Evolutionary conservation across 495 filamentous ascomycete species (phyloP).

Genomic region (Tuber melanosporum): DNA sequence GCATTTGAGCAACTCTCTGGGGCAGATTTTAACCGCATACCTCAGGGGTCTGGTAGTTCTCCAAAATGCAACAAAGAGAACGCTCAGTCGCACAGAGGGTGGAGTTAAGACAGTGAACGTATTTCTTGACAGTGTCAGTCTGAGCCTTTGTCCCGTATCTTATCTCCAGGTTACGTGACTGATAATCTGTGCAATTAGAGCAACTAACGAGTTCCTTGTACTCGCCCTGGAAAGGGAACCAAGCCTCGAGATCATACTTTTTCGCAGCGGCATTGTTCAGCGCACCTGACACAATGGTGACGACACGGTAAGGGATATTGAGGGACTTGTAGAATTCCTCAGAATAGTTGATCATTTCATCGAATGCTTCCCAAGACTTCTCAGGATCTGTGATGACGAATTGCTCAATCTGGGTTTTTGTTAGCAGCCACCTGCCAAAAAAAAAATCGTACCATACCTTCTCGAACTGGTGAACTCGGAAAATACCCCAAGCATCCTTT

Average conservation of each 20-base stretch:
- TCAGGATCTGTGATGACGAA: constrained; percentile 92
- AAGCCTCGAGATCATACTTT: constrained; percentile 94
- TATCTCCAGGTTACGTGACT: constrained; percentile 80
- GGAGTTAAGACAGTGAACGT: constrained; percentile 88
- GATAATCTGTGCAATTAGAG: constrained; percentile 95
- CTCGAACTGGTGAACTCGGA: constrained; percentile 97
- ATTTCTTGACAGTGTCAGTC: constrained; percentile 76
- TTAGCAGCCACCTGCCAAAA: constrained; percentile 10
- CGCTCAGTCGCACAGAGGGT: constrained; percentile 90
- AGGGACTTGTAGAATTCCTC: constrained; percentile 94
- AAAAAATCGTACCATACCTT: constrained; percentile 52
- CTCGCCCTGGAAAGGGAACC: constrained; percentile 93
- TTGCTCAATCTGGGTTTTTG: constrained; percentile 65
- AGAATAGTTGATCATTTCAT: constrained; percentile 79
- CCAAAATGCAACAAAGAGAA: constrained; percentile 86
- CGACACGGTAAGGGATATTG: constrained; percentile 78
- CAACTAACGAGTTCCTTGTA: constrained; percentile 97
- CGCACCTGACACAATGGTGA: constrained; percentile 89
- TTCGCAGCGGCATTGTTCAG: constrained; percentile 89
- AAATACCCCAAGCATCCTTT: constrained; percentile 96
- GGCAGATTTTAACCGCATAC: constrained; percentile 43
- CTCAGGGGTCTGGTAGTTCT: constrained; percentile 91
- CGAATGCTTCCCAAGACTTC: constrained; percentile 87
- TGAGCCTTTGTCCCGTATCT: constrained; percentile 72
- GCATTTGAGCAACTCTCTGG: constrained; percentile 14